phyloP scores from a whole-genome alignment of 169 alveolate species.

The Amoebophrya sp. region DNA sequence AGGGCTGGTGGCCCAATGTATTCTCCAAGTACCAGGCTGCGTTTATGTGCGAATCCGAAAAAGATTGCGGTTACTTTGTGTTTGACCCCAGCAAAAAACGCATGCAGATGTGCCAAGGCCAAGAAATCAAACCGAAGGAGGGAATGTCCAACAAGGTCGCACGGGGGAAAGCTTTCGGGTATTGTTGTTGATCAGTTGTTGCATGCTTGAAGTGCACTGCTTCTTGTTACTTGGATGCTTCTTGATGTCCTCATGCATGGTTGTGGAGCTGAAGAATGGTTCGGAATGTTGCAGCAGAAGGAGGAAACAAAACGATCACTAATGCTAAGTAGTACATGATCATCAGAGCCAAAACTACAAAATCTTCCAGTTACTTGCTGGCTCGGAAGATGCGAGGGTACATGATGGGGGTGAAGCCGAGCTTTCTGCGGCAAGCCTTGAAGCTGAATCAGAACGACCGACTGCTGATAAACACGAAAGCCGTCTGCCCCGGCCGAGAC shows the following conservation, averaged over 20 bases:
- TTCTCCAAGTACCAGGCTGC: neutral
- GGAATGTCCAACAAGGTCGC: no score
- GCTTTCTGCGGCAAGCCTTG: neutral
- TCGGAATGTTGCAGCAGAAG: no score
- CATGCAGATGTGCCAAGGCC: neutral
- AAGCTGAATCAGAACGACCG: neutral
- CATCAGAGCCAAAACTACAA: no score
- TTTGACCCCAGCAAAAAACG: neutral
- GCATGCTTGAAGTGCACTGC: no score
- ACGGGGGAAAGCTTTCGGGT: no score
- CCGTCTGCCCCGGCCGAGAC: neutral
- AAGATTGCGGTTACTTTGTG: neutral
- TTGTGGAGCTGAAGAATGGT: no score
- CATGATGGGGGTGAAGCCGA: neutral
- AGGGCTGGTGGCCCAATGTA: neutral
- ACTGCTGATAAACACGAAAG: neutral
- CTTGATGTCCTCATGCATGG: no score
- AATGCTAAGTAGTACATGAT: no score
- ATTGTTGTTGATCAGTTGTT: no score
- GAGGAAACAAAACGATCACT: no score
- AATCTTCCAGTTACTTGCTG: no score
- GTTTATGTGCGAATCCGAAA: neutral
- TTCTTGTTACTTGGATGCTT: no score
- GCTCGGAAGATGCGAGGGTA: neutral
- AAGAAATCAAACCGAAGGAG: neutral